Evolutionary conservation across 495 filamentous ascomycete species (phyloP).

Genomic region (Neurospora sp.): DNA sequence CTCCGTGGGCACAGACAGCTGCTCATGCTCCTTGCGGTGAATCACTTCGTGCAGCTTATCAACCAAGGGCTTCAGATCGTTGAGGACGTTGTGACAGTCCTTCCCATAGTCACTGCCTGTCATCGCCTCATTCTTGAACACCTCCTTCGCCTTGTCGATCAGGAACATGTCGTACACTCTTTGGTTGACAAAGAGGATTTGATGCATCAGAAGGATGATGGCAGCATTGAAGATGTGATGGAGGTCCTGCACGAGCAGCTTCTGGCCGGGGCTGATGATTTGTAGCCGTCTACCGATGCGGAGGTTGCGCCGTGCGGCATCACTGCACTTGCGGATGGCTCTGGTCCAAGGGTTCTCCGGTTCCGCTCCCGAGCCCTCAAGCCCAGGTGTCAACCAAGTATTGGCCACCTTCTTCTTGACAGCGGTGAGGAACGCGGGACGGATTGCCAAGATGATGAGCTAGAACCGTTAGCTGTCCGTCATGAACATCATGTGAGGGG

Average conservation of each 20-base stretch:
- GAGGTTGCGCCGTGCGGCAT: constrained; percentile 26
- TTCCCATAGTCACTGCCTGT: constrained; percentile 17
- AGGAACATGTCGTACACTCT: constrained; percentile 12
- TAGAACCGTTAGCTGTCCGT: constrained; percentile 8
- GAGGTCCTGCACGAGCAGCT: constrained; percentile 25
- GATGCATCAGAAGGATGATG: constrained; percentile 28
- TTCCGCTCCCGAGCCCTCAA: constrained; percentile 7
- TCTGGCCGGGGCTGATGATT: constrained; percentile 11
- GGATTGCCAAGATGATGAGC: constrained; percentile 30
- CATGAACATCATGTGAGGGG: neutral
- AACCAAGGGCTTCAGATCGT: constrained; percentile 14
- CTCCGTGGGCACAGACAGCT: constrained; percentile 4
- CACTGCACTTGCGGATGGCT: constrained; percentile 18
- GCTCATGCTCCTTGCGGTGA: constrained; percentile 4
- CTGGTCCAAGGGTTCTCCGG: constrained; percentile 9
- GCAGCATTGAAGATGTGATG: constrained; percentile 38
- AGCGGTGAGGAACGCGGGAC: constrained; percentile 29
- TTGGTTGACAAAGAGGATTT: constrained; percentile 21
- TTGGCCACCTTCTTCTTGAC: constrained; percentile 26
- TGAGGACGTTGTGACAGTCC: constrained; percentile 18
- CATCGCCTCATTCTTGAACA: constrained; percentile 17
- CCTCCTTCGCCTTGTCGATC: constrained; percentile 18
- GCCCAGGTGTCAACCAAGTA: constrained; percentile 7
- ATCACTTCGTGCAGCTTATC: constrained; percentile 14
- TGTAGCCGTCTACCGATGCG: constrained; percentile 20